These are phyloP conservation scores for Letharia lupina DNA, from an alignment of 495 filamentous ascomycete species.

Conservation along the genomic window DNA sequence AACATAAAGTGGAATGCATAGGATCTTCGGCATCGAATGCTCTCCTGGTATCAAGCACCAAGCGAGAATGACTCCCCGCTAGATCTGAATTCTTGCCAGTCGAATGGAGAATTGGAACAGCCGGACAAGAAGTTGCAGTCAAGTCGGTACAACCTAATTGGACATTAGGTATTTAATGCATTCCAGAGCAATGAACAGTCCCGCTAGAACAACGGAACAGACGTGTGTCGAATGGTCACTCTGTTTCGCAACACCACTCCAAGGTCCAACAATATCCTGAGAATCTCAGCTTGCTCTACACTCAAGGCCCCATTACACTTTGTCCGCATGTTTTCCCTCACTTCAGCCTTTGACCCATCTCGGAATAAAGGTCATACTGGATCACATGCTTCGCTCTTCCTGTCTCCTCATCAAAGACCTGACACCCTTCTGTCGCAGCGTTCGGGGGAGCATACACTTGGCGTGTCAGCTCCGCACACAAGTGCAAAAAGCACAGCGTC, in stretches of 20 bases:
- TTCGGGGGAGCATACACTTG: slow-evolving; percentile 87
- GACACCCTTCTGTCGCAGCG: slow-evolving; percentile 64
- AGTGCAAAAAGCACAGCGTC: not conserved
- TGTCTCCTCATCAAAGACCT: slow-evolving; percentile 62
- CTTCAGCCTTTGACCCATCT: slow-evolving; percentile 26
- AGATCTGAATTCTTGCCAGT: not conserved
- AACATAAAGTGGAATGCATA: not conserved
- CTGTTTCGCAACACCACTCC: not conserved
- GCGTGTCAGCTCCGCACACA: slow-evolving; percentile 24
- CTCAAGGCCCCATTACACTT: not conserved
- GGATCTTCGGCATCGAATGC: not conserved
- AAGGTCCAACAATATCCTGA: not conserved
- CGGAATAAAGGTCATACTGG: slow-evolving; percentile 54
- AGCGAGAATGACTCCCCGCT: not conserved
- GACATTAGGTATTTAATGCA: not conserved
- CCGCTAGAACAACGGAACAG: not conserved
- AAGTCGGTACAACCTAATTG: not conserved
- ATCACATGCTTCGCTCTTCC: slow-evolving; percentile 63
- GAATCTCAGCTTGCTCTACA: not conserved
- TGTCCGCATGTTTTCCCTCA: not conserved
- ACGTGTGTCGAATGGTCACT: not conserved
- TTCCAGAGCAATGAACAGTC: not conserved
- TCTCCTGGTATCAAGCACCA: not conserved
- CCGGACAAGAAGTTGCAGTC: not conserved
- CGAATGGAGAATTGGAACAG: not conserved